A percentile compares a stretch with the other conserved stretches of the same genome.
These are phyloP conservation scores for Mycena alexandri DNA, from an alignment of 768 basidiomycete species.

Conservation along the genomic window DNA sequence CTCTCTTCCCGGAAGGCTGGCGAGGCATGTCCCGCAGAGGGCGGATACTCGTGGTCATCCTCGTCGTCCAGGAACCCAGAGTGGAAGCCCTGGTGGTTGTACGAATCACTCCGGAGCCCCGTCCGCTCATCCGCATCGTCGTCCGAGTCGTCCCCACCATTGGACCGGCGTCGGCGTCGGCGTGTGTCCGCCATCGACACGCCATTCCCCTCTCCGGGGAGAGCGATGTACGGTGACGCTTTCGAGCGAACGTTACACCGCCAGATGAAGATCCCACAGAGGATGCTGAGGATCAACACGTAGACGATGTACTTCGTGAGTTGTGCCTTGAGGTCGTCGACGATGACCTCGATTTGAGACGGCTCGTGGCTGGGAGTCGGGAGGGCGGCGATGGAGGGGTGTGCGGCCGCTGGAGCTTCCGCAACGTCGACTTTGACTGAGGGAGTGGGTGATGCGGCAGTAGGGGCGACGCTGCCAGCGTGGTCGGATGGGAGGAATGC, in stretches of 20 bases:
- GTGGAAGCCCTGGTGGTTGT: conserved; percentile 32
- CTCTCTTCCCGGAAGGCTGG: conserved; percentile 29
- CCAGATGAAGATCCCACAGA: conserved; percentile 83
- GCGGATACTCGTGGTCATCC: conserved; percentile 49
- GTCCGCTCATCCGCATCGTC: conserved; percentile 82
- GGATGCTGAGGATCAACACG: conserved; percentile 79
- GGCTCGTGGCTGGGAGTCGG: conserved; percentile 21
- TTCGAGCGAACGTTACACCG: conserved; percentile 61
- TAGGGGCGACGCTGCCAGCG: conserved; percentile 74
- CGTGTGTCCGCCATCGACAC: conserved; percentile 69
- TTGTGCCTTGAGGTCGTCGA: conserved; percentile 19
- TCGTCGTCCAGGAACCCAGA: conserved; percentile 70
- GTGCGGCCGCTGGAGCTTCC: background rate
- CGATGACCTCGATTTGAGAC: conserved; percentile 24
- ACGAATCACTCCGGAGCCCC: conserved; percentile 59
- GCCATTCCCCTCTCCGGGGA: conserved; percentile 64
- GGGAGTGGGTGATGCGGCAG: conserved; percentile 55
- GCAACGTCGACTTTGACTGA: conserved; percentile 16
- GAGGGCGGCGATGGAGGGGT: background rate
- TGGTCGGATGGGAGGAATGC: conserved; percentile 79
- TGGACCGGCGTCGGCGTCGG: conserved; percentile 37
- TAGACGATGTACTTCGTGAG: conserved; percentile 46
- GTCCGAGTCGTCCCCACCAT: conserved; percentile 76
- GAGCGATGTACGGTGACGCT: conserved; percentile 65
- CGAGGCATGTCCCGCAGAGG: conserved; percentile 26